phyloP scores from a whole-genome alignment of 2,329 filamentous ascomycete species.

The Pezicula neosporulosa region DNA sequence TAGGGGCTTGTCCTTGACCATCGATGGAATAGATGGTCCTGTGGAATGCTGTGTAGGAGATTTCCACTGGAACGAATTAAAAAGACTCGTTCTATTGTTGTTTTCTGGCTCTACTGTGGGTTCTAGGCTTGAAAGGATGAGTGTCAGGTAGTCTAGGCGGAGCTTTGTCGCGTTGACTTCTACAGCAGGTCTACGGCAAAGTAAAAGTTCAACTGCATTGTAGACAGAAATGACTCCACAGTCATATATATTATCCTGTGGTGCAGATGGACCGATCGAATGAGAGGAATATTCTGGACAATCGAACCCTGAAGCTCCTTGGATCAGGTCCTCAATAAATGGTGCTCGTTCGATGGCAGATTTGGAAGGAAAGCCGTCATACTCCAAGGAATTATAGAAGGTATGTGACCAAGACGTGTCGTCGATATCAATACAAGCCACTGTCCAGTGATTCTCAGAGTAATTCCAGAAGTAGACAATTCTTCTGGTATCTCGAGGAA shows the following conservation, averaged over 20 bases:
- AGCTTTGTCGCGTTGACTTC: not conserved
- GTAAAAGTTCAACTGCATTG: not conserved
- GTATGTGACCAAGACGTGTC: not conserved
- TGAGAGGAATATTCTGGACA: not conserved
- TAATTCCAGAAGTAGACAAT: not conserved
- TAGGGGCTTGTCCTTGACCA: no score
- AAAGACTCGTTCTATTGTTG: no score
- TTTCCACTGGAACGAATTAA: no score
- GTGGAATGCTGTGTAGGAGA: no score
- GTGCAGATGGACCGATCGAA: not conserved
- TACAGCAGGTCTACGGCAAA: not conserved
- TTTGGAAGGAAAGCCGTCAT: not conserved
- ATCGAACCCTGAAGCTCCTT: not conserved
- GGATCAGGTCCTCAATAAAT: not conserved
- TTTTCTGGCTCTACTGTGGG: not conserved
- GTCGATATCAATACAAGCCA: not conserved
- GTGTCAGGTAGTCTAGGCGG: not conserved
- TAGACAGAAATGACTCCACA: not conserved
- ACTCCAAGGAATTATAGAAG: not conserved
- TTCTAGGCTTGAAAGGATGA: not conserved
- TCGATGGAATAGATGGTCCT: no score
- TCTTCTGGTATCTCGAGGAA: not conserved
- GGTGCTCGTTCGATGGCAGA: not conserved
- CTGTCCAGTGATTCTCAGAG: not conserved
- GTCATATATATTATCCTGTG: not conserved